A percentile compares a stretch with the other conserved stretches of the same genome.
Conservation (phyloP, 768 basidiomycete genomes). For the Nevesoporus exiguus region DNA sequence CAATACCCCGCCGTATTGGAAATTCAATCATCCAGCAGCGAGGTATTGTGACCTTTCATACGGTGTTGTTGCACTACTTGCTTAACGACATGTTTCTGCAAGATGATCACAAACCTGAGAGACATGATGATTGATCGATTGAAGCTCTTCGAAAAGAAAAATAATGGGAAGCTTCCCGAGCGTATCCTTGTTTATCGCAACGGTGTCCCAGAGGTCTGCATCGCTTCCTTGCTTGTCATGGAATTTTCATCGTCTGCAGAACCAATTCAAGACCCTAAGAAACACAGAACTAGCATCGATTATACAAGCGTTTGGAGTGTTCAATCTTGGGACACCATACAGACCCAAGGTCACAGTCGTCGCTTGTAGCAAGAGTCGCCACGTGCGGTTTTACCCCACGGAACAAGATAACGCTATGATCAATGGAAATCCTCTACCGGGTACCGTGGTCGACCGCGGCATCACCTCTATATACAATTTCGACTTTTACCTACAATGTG, state of each 20-base stretch:
- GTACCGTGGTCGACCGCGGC: conserved; percentile 54
- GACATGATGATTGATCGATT: conserved; percentile 51
- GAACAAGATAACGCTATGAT: conserved; percentile 39
- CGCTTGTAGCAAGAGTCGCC: conserved; percentile 57
- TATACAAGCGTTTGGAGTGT: conserved; percentile 38
- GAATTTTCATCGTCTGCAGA: conserved; percentile 30
- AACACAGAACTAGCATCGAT: conserved; percentile 44
- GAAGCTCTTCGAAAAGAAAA: conserved; percentile 36
- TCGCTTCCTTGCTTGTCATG: background rate
- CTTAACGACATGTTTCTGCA: no score
- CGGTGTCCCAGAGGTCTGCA: conserved; percentile 71
- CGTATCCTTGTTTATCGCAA: conserved; percentile 59
- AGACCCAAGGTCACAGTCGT: conserved; percentile 48
- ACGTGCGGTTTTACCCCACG: conserved; percentile 55
- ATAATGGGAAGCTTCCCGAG: conserved; percentile 36
- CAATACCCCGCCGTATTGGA: conserved; percentile 50
- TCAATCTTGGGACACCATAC: conserved; percentile 37
- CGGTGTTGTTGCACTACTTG: no score
- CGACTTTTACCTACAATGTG: conserved; percentile 53
- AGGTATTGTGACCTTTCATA: conserved; percentile 41
- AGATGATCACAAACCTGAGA: conserved; percentile 49
- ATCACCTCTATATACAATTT: conserved; percentile 52
- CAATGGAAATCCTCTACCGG: conserved; percentile 50
- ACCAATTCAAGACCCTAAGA: conserved; percentile 48
- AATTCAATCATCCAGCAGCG: conserved; percentile 60